phyloP scores from a whole-genome alignment of 768 basidiomycete genomes.

The Pulveroboletus sp. region DNA sequence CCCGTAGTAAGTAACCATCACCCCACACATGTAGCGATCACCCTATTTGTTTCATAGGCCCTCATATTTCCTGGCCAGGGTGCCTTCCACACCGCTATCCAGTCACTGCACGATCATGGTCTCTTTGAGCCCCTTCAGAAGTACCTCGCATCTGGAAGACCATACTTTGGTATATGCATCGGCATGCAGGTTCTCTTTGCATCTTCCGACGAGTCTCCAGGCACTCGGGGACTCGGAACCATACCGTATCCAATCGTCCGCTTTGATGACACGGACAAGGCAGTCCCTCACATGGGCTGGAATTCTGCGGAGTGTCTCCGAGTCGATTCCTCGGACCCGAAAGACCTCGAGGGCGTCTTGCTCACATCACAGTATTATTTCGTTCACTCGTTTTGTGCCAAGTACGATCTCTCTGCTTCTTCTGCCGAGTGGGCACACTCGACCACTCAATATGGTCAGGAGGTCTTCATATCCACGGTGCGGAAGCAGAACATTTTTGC shows the following conservation, averaged over 20 bases:
- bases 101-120: conserved; percentile 65
- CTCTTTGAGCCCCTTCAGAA: conserved; percentile 73
- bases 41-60: conserved; percentile 47
- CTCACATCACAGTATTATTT: conserved; percentile 83
- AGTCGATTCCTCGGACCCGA: conserved; percentile 36
- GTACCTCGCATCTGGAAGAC: conserved; percentile 84
- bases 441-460: conserved; percentile 90
- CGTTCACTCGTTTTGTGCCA: conserved; percentile 91
- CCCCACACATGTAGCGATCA: conserved; percentile 6
- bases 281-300: conserved; percentile 99
- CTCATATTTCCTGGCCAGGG: conserved; percentile 98
- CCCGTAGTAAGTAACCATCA: conserved; percentile 73
- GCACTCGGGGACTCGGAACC: conserved; percentile 68
- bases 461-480: conserved; percentile 84
- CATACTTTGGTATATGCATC: conserved; percentile 98
- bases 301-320: conserved; percentile 70
- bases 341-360: conserved; percentile 45
- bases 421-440: conserved; percentile 77
- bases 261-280: conserved; percentile 70
- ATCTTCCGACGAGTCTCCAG: conserved; percentile 75
- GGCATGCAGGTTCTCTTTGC: conserved; percentile 96
- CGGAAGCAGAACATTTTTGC: conserved; percentile 83
- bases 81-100: conserved; percentile 84
- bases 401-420: conserved; percentile 58
- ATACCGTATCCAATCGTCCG: conserved; percentile 77